Evolutionary conservation across 2,329 filamentous ascomycete genomes (phyloP).

Genomic region (Fusarium abutilonis): DNA sequence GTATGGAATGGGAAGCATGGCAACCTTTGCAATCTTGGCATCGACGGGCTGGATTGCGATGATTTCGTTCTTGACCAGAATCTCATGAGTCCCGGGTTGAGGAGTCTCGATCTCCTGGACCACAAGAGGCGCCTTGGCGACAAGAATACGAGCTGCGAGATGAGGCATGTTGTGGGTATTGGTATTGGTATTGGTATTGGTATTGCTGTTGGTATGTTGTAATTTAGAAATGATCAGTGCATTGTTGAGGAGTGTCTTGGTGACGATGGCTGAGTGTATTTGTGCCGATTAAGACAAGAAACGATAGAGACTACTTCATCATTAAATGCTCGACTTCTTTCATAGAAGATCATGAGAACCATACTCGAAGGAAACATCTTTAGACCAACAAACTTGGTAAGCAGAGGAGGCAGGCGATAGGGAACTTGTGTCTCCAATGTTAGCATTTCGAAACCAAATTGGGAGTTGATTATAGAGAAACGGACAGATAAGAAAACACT

Average conservation of each 20-base stretch:
- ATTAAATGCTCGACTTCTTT: not conserved
- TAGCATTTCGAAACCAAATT: not conserved
- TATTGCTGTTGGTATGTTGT: rapidly evolving
- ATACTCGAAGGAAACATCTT: not conserved
- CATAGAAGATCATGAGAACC: not conserved
- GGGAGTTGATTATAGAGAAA: not conserved
- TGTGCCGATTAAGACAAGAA: not conserved
- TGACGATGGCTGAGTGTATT: not conserved
- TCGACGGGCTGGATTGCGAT: conserved; percentile 36
- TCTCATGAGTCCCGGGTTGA: conserved; percentile 28
- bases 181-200: too few species aligned
- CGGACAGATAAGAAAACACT: not conserved
- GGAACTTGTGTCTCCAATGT: not conserved
- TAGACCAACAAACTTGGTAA: not conserved
- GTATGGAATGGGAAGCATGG: conserved; percentile 32
- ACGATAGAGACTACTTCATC: not conserved
- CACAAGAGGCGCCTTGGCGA: conserved; percentile 27
- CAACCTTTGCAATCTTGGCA: conserved; percentile 36
- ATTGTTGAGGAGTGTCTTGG: rapidly evolving
- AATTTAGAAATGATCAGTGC: not conserved
- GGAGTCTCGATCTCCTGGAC: conserved; percentile 31
- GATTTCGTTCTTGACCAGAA: conserved; percentile 35
- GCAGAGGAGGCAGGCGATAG: not conserved
- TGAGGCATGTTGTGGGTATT: conserved; percentile 18
- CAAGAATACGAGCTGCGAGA: conserved; percentile 26